phyloP scores from a whole-genome alignment of 2,329 filamentous ascomycete genomes.

The Hypoxylon rubiginosum region DNA sequence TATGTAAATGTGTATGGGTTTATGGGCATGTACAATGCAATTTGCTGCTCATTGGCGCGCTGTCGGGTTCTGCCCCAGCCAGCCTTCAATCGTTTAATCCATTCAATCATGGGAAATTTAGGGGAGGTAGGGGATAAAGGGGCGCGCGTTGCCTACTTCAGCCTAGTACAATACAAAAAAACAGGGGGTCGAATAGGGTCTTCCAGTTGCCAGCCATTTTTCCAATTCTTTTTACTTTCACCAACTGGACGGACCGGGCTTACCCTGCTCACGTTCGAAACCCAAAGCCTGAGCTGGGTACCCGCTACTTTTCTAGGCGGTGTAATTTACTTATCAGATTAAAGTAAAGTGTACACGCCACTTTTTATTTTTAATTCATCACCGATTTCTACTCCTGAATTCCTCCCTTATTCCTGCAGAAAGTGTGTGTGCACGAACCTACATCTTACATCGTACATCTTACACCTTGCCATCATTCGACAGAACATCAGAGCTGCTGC shows the following conservation, averaged over 20 bases:
- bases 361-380: conserved; percentile 5
- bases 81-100: conserved; percentile 31
- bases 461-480: conserved; percentile 6
- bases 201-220: conserved; percentile 36
- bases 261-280: conserved; percentile 31
- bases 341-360: conserved; percentile 15
- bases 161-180: conserved; percentile 36
- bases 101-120: conserved; percentile 24
- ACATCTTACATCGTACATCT: conserved; percentile 4
- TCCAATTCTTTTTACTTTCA: conserved; percentile 32
- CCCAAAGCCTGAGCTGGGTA: conserved; percentile 19
- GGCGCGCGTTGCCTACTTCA: conserved; percentile 43
- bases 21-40: conserved; percentile 25
- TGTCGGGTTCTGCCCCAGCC: conserved; percentile 23
- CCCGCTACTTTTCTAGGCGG: conserved; percentile 15
- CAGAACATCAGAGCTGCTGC: conserved; percentile 28
- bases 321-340: conserved; percentile 4
- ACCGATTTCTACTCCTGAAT: conserved; percentile 13
- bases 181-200: conserved; percentile 45
- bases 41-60: conserved; percentile 20
- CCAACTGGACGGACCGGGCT: conserved; percentile 21
- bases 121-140: conserved; percentile 49
- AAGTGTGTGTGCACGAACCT: conserved; percentile 22
- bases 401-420: conserved; percentile 43
- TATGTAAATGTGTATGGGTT: conserved; percentile 1